Percentiles rank a stretch among this genome's conserved stretches.
Conservation (phyloP, 2,329 filamentous ascomycete species). For the Akanthomyces muscarius region DNA sequence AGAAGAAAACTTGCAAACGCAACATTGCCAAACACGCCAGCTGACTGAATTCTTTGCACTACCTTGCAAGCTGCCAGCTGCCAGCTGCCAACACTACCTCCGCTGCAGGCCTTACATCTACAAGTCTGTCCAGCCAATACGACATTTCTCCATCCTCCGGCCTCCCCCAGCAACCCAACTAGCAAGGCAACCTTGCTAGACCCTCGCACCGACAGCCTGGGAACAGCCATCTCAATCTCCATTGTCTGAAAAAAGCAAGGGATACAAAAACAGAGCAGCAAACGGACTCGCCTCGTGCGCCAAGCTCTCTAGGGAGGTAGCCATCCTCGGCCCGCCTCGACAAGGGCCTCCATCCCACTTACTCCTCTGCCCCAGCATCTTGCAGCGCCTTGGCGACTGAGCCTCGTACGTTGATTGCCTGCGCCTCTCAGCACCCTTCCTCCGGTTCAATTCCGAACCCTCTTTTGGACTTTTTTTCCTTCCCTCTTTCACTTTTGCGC, state of each 20-base stretch:
- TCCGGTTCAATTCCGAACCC: slow-evolving; percentile 3
- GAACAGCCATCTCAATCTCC: background rate
- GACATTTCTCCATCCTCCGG: background rate
- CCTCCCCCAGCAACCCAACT: no score
- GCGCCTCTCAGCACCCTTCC: slow-evolving; percentile 2
- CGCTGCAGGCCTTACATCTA: background rate
- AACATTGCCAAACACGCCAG: background rate
- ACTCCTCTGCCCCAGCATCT: background rate
- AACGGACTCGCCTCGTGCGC: background rate
- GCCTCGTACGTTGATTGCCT: slow-evolving; percentile 13
- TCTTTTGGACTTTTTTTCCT: background rate
- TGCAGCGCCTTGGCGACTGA: slow-evolving; percentile 8
- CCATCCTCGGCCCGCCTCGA: slow-evolving; percentile 6
- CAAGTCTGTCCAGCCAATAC: background rate
- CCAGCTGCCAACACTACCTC: background rate
- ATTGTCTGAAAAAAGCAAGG: background rate
- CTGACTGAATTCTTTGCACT: background rate
- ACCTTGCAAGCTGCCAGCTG: background rate
- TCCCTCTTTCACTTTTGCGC: background rate
- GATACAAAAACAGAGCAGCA: background rate
- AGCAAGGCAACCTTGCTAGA: background rate
- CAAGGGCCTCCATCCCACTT: slow-evolving; percentile 1
- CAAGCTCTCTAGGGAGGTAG: background rate
- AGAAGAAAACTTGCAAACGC: background rate
- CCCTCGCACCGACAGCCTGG: background rate